Conservation (phyloP, 805 yeast species). For the Wickerhamomyces pijperi region DNA sequence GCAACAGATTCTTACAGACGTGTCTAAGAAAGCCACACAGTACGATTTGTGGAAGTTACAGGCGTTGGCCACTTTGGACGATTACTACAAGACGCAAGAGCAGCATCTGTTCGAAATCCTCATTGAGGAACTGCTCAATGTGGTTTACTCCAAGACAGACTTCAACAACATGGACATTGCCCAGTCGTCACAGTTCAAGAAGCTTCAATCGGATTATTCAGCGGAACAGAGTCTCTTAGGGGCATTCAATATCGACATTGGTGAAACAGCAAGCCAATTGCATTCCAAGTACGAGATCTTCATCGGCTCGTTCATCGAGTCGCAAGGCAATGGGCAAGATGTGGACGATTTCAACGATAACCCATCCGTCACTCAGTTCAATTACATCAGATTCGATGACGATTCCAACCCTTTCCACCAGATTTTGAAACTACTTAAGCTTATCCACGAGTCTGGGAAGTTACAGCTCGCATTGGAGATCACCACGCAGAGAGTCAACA, state of each 20-base stretch:
- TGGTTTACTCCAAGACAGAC: conserved; percentile 46
- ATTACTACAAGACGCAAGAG: conserved; percentile 42
- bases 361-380: conserved; percentile 14
- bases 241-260: conserved; percentile 46
- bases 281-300: conserved; percentile 26
- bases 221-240: conserved; percentile 45
- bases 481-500: conserved; percentile 40
- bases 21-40: conserved; percentile 33
- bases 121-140: conserved; percentile 64
- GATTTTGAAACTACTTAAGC: conserved; percentile 38
- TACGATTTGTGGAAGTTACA: conserved; percentile 48
- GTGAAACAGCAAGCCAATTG: conserved; percentile 33
- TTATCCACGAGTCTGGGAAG: conserved; percentile 50
- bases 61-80: conserved; percentile 38
- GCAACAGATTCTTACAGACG: conserved; percentile 39
- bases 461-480: conserved; percentile 47
- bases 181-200: conserved; percentile 10
- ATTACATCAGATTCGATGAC: conserved; percentile 9
- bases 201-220: no score
- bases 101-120: conserved; percentile 57
- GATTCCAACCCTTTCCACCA: conserved; percentile 41
- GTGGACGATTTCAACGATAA: conserved; percentile 17
- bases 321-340: conserved; percentile 13
- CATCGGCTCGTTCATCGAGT: conserved; percentile 17
- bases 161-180: conserved; percentile 10